These are phyloP conservation scores for Crithidia brevicula DNA, from an alignment of 208 protist genomes.

Conservation along the genomic window DNA sequence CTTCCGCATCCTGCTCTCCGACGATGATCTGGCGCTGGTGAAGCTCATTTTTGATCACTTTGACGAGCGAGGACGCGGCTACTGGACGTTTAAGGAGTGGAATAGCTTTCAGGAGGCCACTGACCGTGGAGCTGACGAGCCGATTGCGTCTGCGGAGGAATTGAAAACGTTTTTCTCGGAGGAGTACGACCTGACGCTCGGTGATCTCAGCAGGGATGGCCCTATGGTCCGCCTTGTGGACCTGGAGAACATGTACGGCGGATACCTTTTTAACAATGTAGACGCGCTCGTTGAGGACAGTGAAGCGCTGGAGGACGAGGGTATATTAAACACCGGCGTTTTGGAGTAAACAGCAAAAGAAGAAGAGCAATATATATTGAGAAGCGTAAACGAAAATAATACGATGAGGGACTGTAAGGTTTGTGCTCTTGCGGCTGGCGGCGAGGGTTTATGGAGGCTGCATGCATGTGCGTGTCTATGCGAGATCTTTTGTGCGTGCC, in stretches of 20 bases:
- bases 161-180: constrained; percentile 67
- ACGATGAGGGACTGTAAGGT: too few relatives aligned
- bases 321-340: constrained; percentile 62
- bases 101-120: constrained; percentile 53
- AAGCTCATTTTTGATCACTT: constrained; percentile 71
- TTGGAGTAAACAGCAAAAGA: constrained; percentile 50
- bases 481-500: too few relatives aligned
- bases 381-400: too few relatives aligned
- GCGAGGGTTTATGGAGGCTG: too few relatives aligned
- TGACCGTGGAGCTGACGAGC: constrained; percentile 36
- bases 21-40: constrained; percentile 61
- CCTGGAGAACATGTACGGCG: constrained; percentile 87
- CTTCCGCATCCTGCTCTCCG: constrained; percentile 68
- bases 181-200: constrained; percentile 70
- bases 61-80: constrained; percentile 46
- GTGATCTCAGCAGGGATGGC: constrained; percentile 23
- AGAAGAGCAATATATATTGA: neutral
- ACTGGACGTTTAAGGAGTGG: constrained; percentile 77
- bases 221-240: constrained; percentile 53
- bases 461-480: too few relatives aligned
- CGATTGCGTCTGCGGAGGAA: constrained; percentile 32
- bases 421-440: too few relatives aligned
- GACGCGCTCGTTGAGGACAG: constrained; percentile 72
- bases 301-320: constrained; percentile 60
- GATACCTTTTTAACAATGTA: constrained; percentile 79